These are phyloP conservation scores for Vicia sativa DNA, from an alignment of 306 rosid genomes.

Conservation along the genomic window DNA sequence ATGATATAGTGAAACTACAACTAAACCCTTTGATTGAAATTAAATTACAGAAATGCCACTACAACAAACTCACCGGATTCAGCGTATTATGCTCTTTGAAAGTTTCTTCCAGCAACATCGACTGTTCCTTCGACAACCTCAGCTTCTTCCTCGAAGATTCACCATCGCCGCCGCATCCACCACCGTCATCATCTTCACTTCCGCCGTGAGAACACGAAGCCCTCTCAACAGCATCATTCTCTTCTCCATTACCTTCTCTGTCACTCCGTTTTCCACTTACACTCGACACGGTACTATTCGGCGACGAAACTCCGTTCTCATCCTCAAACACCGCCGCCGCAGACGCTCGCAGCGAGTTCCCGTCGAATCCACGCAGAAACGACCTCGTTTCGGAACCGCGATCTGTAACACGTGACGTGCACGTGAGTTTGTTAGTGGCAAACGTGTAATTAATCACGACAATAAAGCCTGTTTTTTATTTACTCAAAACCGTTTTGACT, in stretches of 20 bases:
- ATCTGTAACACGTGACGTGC: constrained; percentile 43
- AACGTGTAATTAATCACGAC: background rate
- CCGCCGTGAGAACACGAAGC: constrained; percentile 66
- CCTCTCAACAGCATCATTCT: constrained; percentile 64
- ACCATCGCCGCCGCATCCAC: constrained; percentile 51
- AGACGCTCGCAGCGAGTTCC: constrained; percentile 52
- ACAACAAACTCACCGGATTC: constrained; percentile 69
- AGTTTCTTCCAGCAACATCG: constrained; percentile 76
- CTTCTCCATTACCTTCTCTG: constrained; percentile 65
- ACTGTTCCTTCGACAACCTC: constrained; percentile 81
- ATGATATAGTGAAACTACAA: background rate
- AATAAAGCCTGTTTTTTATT: background rate
- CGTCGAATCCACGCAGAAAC: constrained; percentile 60
- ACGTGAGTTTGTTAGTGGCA: constrained; percentile 36
- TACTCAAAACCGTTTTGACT: background rate
- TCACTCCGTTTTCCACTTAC: constrained; percentile 81
- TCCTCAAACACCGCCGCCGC: constrained; percentile 53
- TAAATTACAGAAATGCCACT: constrained; percentile 26
- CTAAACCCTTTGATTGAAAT: background rate
- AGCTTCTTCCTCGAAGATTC: constrained; percentile 78
- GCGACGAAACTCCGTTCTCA: constrained; percentile 77
- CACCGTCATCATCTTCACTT: constrained; percentile 64
- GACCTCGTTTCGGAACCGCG: constrained; percentile 58
- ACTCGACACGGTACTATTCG: constrained; percentile 88
- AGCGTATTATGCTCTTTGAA: constrained; percentile 87